Base-by-base conservation (phyloP, 192 early-diverging fungal genomes). In the Paraglomus brasilianum region DNA sequence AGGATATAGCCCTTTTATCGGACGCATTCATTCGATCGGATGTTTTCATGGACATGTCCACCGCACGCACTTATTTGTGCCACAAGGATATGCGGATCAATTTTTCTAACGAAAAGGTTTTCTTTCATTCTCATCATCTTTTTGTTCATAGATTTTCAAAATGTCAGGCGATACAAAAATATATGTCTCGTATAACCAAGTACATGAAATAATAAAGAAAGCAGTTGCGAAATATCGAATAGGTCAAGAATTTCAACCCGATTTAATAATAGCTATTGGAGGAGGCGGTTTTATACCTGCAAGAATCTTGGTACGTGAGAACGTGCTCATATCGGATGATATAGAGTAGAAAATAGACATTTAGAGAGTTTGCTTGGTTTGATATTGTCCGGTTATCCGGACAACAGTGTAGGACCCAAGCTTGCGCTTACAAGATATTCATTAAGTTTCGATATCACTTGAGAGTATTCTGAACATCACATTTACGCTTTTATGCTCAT, bases 251-350 rank as follows among this genome's bases (percentile, higher is more conserved):
- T 92, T 85, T 71, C 77, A 83, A 50, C 90, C 90, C 15, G 53
- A 55, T 13, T n/a, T 46, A n/a, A 74, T 80, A 75, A 86, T 92
- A 60, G 88, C 88, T 56, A 92, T 92, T 66, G 90, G 87, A 40
- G 88, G 87, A 52, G 90, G 90, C 73, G 90, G 90, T 17, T 89
- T 91, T 69, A 88, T 90, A 46, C 90, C 90, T 39, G 89, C 89
- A 49, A 84, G 89, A 46, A 85, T 89, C 48, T 72, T 89, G 66
- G 66, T 68, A 53, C 38, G 45, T 51, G 47, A 6, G n/a, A 11
- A 30, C 13, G 13, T 24, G 44, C 19, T 19, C 19, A 39, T 60
- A 15, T 15, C 10, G 13, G 39, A 60, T 40, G 3, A 30, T 62
- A 19, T 45, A 1, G 11, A 30, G 6, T 41, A 24, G 7, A 40